Percentiles rank a stretch among this genome's conserved stretches.
phyloP scores from a whole-genome alignment of 169 alveolate genomes.

The Babesia ovis region DNA sequence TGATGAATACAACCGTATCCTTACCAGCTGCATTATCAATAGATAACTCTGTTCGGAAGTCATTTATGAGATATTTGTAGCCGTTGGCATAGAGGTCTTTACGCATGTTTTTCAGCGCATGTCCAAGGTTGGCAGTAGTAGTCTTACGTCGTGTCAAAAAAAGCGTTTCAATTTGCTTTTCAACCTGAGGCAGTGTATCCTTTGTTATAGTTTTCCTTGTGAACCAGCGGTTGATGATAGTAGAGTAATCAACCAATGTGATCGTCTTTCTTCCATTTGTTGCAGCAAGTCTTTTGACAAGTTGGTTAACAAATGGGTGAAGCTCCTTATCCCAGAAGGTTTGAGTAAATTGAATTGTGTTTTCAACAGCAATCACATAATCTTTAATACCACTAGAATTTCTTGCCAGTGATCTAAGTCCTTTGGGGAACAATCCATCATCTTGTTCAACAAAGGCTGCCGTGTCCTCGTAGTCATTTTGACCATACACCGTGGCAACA shows the following conservation, averaged over 20 bases:
- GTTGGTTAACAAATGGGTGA: neutral
- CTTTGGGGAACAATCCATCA: neutral
- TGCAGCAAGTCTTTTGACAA: constrained; percentile 21
- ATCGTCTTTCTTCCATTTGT: constrained; percentile 13
- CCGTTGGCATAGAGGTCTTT: constrained; percentile 17
- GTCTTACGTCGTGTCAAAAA: constrained; percentile 1
- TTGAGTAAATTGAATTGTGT: constrained; percentile 12
- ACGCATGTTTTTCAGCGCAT: constrained; percentile 42
- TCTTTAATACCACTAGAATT: constrained; percentile 25
- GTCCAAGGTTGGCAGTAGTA: constrained; percentile 33
- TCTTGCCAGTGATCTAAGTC: neutral
- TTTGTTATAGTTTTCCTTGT: neutral
- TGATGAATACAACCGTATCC: constrained; percentile 47
- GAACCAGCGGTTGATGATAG: neutral
- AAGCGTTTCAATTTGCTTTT: constrained; percentile 17
- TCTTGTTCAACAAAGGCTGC: neutral
- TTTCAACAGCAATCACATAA: constrained; percentile 46
- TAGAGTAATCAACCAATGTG: constrained; percentile 26
- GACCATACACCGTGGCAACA: neutral
- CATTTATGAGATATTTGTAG: constrained; percentile 7
- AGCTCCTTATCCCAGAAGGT: constrained; percentile 32
- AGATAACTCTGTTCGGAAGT: constrained; percentile 8
- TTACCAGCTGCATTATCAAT: constrained; percentile 18
- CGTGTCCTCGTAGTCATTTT: neutral
- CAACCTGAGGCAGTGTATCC: neutral